phyloP scores from a whole-genome alignment of 2,329 filamentous ascomycete species.

The Beauveria scarabaeidicola region DNA sequence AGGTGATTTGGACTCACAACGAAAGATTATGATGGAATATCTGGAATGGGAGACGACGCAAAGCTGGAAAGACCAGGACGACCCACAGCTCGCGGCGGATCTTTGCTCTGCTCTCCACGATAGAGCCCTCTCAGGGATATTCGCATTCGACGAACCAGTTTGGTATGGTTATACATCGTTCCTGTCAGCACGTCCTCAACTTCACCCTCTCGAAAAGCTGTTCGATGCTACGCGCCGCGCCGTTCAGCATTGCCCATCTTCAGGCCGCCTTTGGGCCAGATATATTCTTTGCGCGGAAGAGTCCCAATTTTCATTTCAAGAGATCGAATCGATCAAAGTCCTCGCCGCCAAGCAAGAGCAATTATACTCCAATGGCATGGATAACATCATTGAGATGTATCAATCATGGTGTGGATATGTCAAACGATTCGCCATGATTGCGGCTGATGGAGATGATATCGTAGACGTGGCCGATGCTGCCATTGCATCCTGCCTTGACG shows the following conservation, averaged over 20 bases:
- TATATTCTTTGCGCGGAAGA: slow-evolving; percentile 80
- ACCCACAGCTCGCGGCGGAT: slow-evolving; percentile 35
- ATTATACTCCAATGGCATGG: slow-evolving; percentile 77
- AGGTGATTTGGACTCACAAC: slow-evolving; percentile 47
- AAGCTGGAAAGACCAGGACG: slow-evolving; percentile 41
- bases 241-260: slow-evolving; percentile 88
- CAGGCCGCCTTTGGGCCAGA: slow-evolving; percentile 81
- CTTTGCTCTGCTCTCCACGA: slow-evolving; percentile 64
- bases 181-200: slow-evolving; percentile 40
- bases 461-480: slow-evolving; percentile 85
- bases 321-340: slow-evolving; percentile 86
- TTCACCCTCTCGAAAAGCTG: slow-evolving; percentile 34
- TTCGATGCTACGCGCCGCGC: slow-evolving; percentile 71
- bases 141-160: slow-evolving; percentile 62
- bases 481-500: slow-evolving; percentile 75
- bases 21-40: slow-evolving; percentile 54
- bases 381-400: slow-evolving; percentile 83
- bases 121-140: slow-evolving; percentile 60
- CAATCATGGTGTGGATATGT: slow-evolving; percentile 92
- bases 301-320: slow-evolving; percentile 64
- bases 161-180: slow-evolving; percentile 85
- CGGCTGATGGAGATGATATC: slow-evolving; percentile 69
- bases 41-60: slow-evolving; percentile 74
- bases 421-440: slow-evolving; percentile 72
- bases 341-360: slow-evolving; percentile 79